phyloP scores from a whole-genome alignment of 345 rosid species.

The Sisymbrium irio region DNA sequence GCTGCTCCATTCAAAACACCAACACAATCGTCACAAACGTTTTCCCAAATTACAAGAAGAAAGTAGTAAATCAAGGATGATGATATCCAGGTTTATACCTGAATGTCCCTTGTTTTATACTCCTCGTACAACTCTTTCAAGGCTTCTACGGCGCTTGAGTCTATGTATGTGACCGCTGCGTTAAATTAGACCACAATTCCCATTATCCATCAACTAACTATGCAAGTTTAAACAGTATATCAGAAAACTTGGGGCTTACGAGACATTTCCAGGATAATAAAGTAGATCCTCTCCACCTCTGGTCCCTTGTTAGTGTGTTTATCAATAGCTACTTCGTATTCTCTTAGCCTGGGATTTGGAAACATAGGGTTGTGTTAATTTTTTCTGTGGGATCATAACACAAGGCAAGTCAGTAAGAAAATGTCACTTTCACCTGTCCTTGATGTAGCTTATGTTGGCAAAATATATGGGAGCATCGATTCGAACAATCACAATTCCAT shows the following conservation, averaged over 20 bases:
- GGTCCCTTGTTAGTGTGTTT: slow-evolving; percentile 65
- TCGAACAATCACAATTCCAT: slow-evolving; percentile 90
- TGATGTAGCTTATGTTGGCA: slow-evolving; percentile 88
- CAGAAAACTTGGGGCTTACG: slow-evolving; percentile 54
- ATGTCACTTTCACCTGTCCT: slow-evolving; percentile 60
- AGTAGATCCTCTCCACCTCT: slow-evolving; percentile 68
- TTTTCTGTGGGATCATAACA: slow-evolving; percentile 6
- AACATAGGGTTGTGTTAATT: background rate
- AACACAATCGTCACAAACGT: background rate
- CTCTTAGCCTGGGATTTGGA: slow-evolving; percentile 59
- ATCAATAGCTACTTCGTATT: slow-evolving; percentile 76
- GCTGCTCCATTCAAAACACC: slow-evolving; percentile 37
- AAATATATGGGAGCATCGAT: slow-evolving; percentile 96
- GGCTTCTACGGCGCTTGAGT: slow-evolving; percentile 90
- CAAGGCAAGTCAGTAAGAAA: background rate
- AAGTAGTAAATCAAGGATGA: background rate
- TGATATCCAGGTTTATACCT: slow-evolving; percentile 42
- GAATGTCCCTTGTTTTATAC: slow-evolving; percentile 72
- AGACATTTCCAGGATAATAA: slow-evolving; percentile 86
- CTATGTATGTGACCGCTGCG: slow-evolving; percentile 85
- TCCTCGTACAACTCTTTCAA: slow-evolving; percentile 81
- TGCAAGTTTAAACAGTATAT: background rate
- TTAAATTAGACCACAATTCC: background rate
- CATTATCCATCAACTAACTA: background rate
- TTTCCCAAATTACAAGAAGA: background rate